phyloP scores from a whole-genome alignment of 164 flowering plant genomes.

The Nelumbo lutea region DNA sequence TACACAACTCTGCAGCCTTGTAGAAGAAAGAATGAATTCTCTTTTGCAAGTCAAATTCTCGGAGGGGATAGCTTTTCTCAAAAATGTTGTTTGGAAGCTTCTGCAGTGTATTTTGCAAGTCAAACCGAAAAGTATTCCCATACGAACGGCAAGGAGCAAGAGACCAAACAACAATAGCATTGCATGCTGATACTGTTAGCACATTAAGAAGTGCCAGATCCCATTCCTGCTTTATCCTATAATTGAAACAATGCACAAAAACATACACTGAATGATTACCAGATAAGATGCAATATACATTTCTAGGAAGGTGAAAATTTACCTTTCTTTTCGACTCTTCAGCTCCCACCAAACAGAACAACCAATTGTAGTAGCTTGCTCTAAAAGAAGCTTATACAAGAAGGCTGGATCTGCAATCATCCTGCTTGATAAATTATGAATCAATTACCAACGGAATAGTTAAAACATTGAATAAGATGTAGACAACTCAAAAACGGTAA shows the following conservation, averaged over 20 bases:
- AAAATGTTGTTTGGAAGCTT: conserved; percentile 98
- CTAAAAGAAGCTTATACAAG: conserved; percentile 61
- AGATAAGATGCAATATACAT: neutral
- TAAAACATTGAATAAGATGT: neutral
- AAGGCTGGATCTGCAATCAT: conserved; percentile 98
- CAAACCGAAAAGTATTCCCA: conserved; percentile 83
- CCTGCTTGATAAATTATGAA: conserved; percentile 36
- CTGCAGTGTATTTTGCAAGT: conserved; percentile 89
- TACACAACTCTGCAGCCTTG: conserved; percentile 82
- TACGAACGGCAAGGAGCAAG: conserved; percentile 99
- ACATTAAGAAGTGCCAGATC: conserved; percentile 94
- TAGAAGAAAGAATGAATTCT: conserved; percentile 75
- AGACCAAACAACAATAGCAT: conserved; percentile 87
- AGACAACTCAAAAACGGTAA: neutral
- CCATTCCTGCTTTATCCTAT: conserved; percentile 95
- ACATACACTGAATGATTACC: conserved; percentile 3
- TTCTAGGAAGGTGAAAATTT: neutral
- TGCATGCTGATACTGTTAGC: conserved; percentile 77
- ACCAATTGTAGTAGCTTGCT: conserved; percentile 84
- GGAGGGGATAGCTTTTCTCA: conserved; percentile 79
- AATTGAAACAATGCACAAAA: conserved; percentile 2
- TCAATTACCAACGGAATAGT: neutral
- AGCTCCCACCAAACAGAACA: conserved; percentile 89
- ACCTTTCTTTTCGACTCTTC: conserved; percentile 85
- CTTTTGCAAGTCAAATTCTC: conserved; percentile 84